Evolutionary conservation across 1,284 basidiomycete species (phyloP).

Genomic region (Sporisorium iseilematis-ciliati): DNA sequence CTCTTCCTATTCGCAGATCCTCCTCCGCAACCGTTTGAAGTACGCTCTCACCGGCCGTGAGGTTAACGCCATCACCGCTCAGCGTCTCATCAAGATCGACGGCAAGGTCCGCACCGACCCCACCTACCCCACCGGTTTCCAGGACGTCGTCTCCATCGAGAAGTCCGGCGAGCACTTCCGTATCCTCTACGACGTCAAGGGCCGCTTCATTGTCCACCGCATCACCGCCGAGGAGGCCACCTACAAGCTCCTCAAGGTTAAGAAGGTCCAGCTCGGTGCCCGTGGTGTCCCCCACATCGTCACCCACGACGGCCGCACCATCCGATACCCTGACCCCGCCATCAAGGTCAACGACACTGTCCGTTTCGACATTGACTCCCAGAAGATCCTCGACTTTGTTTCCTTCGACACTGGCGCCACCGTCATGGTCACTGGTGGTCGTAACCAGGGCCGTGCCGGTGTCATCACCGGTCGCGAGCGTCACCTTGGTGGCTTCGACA

Average conservation of each 20-base stretch:
- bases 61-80: constrained; percentile 93
- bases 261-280: constrained; percentile 88
- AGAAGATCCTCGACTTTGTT: constrained; percentile 93
- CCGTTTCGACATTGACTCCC: constrained; percentile 94
- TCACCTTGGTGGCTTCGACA: constrained; percentile 95
- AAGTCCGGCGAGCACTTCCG: constrained; percentile 99
- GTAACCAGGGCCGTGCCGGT: constrained; percentile 99
- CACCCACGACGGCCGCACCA: constrained; percentile 99
- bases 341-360: constrained; percentile 98
- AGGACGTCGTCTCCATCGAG: constrained; percentile 97
- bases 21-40: constrained; percentile 99
- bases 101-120: constrained; percentile 98
- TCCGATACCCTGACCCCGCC: constrained; percentile 96
- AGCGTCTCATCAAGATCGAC: constrained; percentile 98
- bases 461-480: constrained; percentile 95
- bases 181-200: constrained; percentile 97
- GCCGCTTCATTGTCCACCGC: constrained; percentile 99
- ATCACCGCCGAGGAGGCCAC: constrained; percentile 97
- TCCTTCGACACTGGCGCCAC: constrained; percentile 98
- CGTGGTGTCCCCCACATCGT: constrained; percentile 96
- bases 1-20: constrained; percentile 73
- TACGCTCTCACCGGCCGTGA: constrained; percentile 97
- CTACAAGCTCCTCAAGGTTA: constrained; percentile 99
- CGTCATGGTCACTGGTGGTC: constrained; percentile 97
- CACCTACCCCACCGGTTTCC: constrained; percentile 96